phyloP scores from a whole-genome alignment of 2,329 filamentous ascomycete species.

The Geosmithia putterillii region DNA sequence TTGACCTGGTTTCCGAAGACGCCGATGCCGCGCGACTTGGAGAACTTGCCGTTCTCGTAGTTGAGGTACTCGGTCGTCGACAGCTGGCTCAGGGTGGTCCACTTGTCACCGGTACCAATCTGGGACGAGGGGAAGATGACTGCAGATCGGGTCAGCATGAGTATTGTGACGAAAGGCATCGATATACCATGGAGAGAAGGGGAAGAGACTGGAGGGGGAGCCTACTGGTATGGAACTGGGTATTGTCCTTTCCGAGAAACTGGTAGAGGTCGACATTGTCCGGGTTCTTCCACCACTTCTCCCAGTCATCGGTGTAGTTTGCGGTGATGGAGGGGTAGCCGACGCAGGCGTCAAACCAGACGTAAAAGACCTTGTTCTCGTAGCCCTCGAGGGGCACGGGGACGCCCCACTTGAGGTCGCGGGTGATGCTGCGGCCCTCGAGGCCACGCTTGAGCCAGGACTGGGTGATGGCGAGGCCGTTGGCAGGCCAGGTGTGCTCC shows the following conservation, averaged over 20 bases:
- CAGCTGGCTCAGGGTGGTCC: slow-evolving; percentile 82
- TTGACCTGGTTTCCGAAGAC: slow-evolving; percentile 86
- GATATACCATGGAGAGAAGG: no score
- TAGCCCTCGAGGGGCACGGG: slow-evolving; percentile 42
- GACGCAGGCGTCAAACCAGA: slow-evolving; percentile 88
- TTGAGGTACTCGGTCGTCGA: slow-evolving; percentile 82
- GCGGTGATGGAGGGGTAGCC: slow-evolving; percentile 93
- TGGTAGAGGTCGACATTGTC: slow-evolving; percentile 83
- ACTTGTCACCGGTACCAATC: slow-evolving; percentile 70
- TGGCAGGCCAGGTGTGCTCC: slow-evolving; percentile 65
- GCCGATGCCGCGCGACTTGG: slow-evolving; percentile 78
- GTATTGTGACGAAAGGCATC: no score
- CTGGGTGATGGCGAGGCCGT: slow-evolving; percentile 64
- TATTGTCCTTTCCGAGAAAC: slow-evolving; percentile 72
- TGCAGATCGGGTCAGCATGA: background rate
- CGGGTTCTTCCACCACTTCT: slow-evolving; percentile 88
- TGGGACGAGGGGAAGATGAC: slow-evolving; percentile 76
- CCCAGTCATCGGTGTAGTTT: slow-evolving; percentile 79
- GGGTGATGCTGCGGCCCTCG: slow-evolving; percentile 76
- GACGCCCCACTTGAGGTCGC: slow-evolving; percentile 84
- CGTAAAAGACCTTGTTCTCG: slow-evolving; percentile 67
- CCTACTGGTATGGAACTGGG: slow-evolving; percentile 56
- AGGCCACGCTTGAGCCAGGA: slow-evolving; percentile 77
- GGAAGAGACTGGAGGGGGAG: no score
- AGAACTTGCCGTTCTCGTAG: slow-evolving; percentile 85